A percentile compares a stretch with the other conserved stretches of the same genome.
phyloP scores from a whole-genome alignment of 2,329 filamentous ascomycete genomes.

The Chaetomium sp. region DNA sequence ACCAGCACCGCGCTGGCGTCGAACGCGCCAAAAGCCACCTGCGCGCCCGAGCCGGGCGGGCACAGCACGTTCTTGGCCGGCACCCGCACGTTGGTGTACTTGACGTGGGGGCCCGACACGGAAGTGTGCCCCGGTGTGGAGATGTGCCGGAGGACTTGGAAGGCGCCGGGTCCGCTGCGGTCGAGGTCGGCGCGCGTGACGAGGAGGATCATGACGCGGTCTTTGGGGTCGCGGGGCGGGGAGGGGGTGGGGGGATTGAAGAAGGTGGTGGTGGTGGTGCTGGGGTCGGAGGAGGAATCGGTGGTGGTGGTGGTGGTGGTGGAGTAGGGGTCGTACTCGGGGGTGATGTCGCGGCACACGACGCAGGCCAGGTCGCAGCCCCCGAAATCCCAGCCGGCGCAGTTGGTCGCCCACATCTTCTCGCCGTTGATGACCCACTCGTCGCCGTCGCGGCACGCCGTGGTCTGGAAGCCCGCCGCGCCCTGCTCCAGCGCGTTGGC shows the following conservation, averaged over 20 bases:
- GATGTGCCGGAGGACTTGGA: constrained; percentile 50
- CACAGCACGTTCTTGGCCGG: constrained; percentile 51
- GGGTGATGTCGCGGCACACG: constrained; percentile 49
- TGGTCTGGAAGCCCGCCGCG: constrained; percentile 51
- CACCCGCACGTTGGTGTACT: constrained; percentile 51
- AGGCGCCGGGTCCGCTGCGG: constrained; percentile 47
- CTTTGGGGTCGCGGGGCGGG: constrained; percentile 32
- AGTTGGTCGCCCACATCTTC: constrained; percentile 60
- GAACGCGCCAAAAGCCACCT: constrained; percentile 48
- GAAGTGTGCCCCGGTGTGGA: constrained; percentile 51
- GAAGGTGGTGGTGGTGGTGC: no score
- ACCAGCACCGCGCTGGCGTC: constrained; percentile 51
- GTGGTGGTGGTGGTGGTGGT: constrained; percentile 1
- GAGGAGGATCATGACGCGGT: constrained; percentile 50
- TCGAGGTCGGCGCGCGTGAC: constrained; percentile 52
- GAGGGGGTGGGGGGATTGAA: not conserved
- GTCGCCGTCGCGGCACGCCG: constrained; percentile 50
- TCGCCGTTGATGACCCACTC: constrained; percentile 57
- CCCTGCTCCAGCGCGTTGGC: constrained; percentile 57
- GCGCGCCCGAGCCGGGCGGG: constrained; percentile 46
- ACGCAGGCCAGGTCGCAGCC: constrained; percentile 57
- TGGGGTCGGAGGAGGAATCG: no score
- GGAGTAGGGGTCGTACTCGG: no score
- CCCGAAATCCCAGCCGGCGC: constrained; percentile 54
- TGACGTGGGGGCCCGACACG: constrained; percentile 52